Evolutionary conservation across 2,329 filamentous ascomycete genomes (phyloP), one percentile per base, ranked within the genome.

Genomic region (Ceratocystis ficicola): DNA sequence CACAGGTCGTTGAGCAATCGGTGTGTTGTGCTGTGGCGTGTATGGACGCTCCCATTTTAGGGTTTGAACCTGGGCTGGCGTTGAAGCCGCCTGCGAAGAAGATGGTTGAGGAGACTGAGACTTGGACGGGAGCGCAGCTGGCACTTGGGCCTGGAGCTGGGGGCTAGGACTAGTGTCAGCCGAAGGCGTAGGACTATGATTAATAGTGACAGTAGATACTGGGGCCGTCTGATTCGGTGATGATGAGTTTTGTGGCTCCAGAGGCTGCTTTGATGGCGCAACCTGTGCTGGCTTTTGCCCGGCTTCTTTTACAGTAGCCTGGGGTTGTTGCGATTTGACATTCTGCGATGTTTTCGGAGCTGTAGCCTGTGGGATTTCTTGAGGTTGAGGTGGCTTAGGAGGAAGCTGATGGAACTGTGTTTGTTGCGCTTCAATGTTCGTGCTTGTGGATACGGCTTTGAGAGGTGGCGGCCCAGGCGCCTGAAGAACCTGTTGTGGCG

Each of bases 351-450:
- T 20, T 48, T 44, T 62, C 30, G 52, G 36, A n/a, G 55, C 22
- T 41, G 55, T 44, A 60, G 44, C 15, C 48, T 50, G 44, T 17
- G 55, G 17, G n/a, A 36, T 8, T 15, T 12, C 48, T 30, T 52
- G 62, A 7, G 64, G 55, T 25, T 65, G 64, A 20, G 52, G 44
- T 46, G 64, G 52, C 28, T 65, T 65, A 36, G 52, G 64, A 5
- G 64, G 50, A 17, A 65, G n/a, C 22, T 60, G 68, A 44, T 78
- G 75, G 1, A 73, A 73, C 36, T 73, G 68, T 62, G 71, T 69
- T 57, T 76, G 73, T 22, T 73, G 73, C 22, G 72, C 72, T 52
- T 75, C 70, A 3, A 73, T 72, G 44, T 72, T 72, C 22, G 48
- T 32, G 50, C 65, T 66, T 25, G 50, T 46, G 15, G 41, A 52